Evolutionary conservation across 371 early-diverging fungal species (phyloP), one percentile per base, ranked within the genome.

Genomic region (Syncephalis plumigaleata): DNA sequence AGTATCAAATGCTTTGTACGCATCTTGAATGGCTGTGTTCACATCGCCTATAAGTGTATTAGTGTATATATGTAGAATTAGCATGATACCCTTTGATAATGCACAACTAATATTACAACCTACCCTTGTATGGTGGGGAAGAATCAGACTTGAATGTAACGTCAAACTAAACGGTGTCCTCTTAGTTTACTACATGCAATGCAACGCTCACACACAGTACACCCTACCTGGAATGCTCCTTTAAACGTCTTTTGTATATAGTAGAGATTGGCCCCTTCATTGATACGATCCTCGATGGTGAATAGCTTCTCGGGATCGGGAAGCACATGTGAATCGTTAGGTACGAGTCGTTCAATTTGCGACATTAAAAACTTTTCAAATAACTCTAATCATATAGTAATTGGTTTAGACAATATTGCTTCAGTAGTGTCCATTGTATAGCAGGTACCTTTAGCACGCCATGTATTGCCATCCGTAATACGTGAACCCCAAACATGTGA

Each of bases 221-320:
- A 37, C 1, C 25, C 18, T 64, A 75, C 78, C 68, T 79, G 71
- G 36, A 79, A 79, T 40, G 65, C 61, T 1, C 65, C 67, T 44
- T 64, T 51, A 25, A 73, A 68, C 16, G 70, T 55, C 49, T 74
- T 73, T 55, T 79, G 79, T 26, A 77, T 68, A 3, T 61, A 57
- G 38, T 70, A 59, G 16, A 71, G 50, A 39, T 71, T 75, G 15
- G 77, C 60, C 36, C 64, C 53, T 50, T 63, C 62, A 0, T 22
- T 40, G 3, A 68, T 50, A 23, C 31, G 27, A 39, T 68, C 68
- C n/a, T 45, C 42, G 13, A 71, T 46, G 11, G 61, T 51, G 43
- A 72, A 64, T 15, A 59, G 21, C 38, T 39, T 42, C 3, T 24
- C 31, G 3, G 49, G 50, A 25, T 53, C 31, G 16, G 42, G 52